Conservation (phyloP, 805 yeast species). For the Lipomyces chichibuensis region DNA sequence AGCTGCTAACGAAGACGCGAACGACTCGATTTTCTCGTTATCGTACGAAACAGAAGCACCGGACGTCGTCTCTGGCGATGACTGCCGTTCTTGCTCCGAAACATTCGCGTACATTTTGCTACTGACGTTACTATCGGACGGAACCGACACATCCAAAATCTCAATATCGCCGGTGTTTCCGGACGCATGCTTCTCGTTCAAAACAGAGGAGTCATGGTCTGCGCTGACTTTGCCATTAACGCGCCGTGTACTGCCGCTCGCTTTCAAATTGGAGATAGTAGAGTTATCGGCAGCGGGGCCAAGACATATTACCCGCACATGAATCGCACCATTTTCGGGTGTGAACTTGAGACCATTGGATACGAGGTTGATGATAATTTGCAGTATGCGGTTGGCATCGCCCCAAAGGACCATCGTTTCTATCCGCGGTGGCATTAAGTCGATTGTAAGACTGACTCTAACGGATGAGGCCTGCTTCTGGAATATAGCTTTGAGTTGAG, state of each 20-base stretch:
- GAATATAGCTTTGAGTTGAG: constrained; percentile 85
- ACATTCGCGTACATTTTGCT: not conserved
- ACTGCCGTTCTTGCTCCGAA: not conserved
- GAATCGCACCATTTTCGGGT: constrained; percentile 55
- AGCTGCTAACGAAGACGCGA: not conserved
- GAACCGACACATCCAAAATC: not conserved
- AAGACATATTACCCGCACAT: constrained; percentile 34
- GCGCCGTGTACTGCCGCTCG: not conserved
- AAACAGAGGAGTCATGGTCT: not conserved
- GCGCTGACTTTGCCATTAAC: not conserved
- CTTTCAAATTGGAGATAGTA: not conserved
- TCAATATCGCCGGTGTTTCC: not conserved
- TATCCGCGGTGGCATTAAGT: constrained; percentile 55
- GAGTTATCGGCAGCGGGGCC: constrained; percentile 59
- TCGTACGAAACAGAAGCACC: not conserved
- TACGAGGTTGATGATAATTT: constrained; percentile 88
- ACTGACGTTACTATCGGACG: not conserved
- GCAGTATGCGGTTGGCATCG: constrained; percentile 87
- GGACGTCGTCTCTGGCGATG: not conserved
- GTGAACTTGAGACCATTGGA: constrained; percentile 91
- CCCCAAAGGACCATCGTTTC: constrained; percentile 73
- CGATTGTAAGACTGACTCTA: constrained; percentile 66
- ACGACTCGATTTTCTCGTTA: not conserved
- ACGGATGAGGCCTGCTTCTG: constrained; percentile 78
- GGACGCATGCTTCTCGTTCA: not conserved